A percentile compares a stretch with the other conserved stretches of the same genome.
These are phyloP conservation scores for Tolypocladium ovalisporum DNA, from an alignment of 2,329 filamentous ascomycete genomes.

Conservation along the genomic window DNA sequence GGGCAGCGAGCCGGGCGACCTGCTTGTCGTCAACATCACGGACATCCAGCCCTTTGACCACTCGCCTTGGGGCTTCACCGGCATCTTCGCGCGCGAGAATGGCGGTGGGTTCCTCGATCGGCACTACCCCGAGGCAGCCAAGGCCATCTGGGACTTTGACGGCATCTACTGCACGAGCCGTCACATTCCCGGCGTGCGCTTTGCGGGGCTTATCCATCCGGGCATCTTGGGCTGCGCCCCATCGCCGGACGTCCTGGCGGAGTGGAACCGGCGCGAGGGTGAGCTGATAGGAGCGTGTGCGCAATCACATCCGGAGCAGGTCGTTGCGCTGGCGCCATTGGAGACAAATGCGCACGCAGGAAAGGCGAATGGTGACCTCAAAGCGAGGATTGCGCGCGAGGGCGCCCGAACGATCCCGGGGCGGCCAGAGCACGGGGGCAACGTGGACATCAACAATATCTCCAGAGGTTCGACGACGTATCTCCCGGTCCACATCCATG, in stretches of 20 bases:
- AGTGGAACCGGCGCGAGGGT: constrained; percentile 76
- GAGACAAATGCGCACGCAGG: constrained; percentile 66
- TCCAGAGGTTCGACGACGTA: constrained; percentile 73
- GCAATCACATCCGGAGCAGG: constrained; percentile 50
- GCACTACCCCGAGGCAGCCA: constrained; percentile 68
- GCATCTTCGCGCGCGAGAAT: constrained; percentile 68
- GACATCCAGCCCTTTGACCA: constrained; percentile 84
- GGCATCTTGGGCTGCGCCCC: constrained; percentile 87
- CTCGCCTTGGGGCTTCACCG: constrained; percentile 83
- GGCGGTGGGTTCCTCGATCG: constrained; percentile 86
- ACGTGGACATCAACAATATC: constrained; percentile 86
- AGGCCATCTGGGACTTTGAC: constrained; percentile 49
- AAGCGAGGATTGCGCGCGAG: constrained; percentile 59
- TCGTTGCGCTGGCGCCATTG: constrained; percentile 67
- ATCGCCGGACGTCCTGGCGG: constrained; percentile 61
- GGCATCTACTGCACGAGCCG: constrained; percentile 65
- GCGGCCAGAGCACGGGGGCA: constrained; percentile 77
- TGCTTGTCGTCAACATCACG: constrained; percentile 81
- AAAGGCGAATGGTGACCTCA: constrained; percentile 43
- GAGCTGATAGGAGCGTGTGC: constrained; percentile 57
- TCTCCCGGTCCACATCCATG: constrained; percentile 74
- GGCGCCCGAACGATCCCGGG: constrained; percentile 80
- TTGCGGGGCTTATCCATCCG: constrained; percentile 81
- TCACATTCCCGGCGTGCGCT: constrained; percentile 79
- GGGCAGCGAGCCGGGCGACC: constrained; percentile 72